phyloP scores from a whole-genome alignment of 2,329 filamentous ascomycete species.

The Arthroderma sp. region DNA sequence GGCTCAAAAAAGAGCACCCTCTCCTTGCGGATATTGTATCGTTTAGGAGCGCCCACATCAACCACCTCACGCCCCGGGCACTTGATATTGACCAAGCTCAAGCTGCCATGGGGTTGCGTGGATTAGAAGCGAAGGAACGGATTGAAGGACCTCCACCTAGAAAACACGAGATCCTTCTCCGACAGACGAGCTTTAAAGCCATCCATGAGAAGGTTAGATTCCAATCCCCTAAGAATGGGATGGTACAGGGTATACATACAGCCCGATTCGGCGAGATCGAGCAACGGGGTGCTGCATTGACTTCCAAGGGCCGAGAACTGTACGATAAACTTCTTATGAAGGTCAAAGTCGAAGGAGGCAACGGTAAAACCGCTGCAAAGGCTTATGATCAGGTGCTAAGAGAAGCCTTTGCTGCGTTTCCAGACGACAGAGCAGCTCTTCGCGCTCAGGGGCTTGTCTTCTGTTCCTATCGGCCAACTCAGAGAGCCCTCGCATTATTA shows the following conservation, averaged over 20 bases:
- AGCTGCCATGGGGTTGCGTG: slow-evolving; percentile 30
- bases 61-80: slow-evolving; percentile 43
- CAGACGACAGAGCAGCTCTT: slow-evolving; percentile 34
- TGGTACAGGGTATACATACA: slow-evolving; percentile 32
- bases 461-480: slow-evolving; percentile 26
- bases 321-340: slow-evolving; percentile 36
- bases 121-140: slow-evolving; percentile 37
- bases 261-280: slow-evolving; percentile 45
- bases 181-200: slow-evolving; percentile 45
- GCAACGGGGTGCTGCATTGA: slow-evolving; percentile 42
- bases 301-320: slow-evolving; percentile 33
- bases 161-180: slow-evolving; percentile 37
- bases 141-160: slow-evolving; percentile 42
- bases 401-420: slow-evolving; percentile 28
- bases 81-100: slow-evolving; percentile 40
- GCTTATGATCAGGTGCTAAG: slow-evolving; percentile 17
- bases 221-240: slow-evolving; percentile 11
- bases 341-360: slow-evolving; percentile 11
- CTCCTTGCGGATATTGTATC: slow-evolving; percentile 39
- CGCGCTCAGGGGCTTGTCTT: slow-evolving; percentile 30
- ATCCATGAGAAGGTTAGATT: slow-evolving; percentile 40
- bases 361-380: slow-evolving; percentile 12
- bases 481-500: slow-evolving; percentile 4
- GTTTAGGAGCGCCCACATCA: slow-evolving; percentile 39
- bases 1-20: slow-evolving; percentile 35